Conservation (phyloP, 2,329 filamentous ascomycete genomes). For the Escovopsis weberi region DNA sequence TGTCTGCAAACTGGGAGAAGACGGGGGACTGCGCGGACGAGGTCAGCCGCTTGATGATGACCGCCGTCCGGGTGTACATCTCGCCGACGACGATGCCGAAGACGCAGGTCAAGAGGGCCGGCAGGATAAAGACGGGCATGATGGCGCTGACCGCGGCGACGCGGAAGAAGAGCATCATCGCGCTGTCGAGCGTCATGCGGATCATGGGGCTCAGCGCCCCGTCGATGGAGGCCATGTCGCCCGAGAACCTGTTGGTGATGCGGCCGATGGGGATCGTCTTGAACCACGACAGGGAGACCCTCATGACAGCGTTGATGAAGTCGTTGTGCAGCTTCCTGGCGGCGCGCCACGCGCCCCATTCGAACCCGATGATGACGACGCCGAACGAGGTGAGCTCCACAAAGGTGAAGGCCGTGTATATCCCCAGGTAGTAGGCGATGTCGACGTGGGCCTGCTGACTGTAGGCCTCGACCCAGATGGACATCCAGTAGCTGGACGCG, state of each 20-base stretch:
- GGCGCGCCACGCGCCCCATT: conserved; percentile 42
- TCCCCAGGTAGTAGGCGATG: conserved; percentile 35
- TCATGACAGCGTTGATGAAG: conserved; percentile 37
- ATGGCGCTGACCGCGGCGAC: conserved; percentile 34
- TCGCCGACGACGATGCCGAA: conserved; percentile 32
- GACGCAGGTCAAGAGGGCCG: conserved; percentile 29
- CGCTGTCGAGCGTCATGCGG: conserved; percentile 25
- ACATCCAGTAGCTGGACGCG: conserved; percentile 32
- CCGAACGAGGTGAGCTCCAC: conserved; percentile 28
- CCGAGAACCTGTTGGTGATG: conserved; percentile 40
- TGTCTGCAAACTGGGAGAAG: conserved; percentile 42
- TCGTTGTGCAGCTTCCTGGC: conserved; percentile 36
- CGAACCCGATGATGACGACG: conserved; percentile 31
- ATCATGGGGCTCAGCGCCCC: conserved; percentile 31
- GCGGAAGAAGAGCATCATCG: conserved; percentile 29
- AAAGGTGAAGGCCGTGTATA: conserved; percentile 34
- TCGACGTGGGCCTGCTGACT: conserved; percentile 27
- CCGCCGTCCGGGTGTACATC: conserved; percentile 35
- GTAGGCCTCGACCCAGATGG: conserved; percentile 39
- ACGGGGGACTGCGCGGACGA: conserved; percentile 37
- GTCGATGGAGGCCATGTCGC: conserved; percentile 43
- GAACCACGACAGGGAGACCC: conserved; percentile 42
- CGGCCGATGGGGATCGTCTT: conserved; percentile 37
- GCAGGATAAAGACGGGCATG: conserved; percentile 36
- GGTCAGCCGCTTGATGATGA: conserved; percentile 30